phyloP scores from a whole-genome alignment of 805 yeast species.

The Saccharomyces kudriavzevii region DNA sequence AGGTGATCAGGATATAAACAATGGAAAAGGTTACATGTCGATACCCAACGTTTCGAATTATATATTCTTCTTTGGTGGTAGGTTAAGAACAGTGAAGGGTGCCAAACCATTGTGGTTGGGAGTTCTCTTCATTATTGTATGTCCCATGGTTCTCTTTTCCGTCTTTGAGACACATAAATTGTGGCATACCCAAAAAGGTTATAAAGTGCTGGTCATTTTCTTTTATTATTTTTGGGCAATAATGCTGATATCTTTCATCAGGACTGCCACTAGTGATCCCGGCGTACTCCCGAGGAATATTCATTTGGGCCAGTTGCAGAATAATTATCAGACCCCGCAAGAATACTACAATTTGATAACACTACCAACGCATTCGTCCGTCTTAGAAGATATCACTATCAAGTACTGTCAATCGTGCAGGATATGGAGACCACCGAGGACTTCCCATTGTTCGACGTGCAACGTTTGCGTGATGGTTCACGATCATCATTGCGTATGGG shows the following conservation, averaged over 20 bases:
- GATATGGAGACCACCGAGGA: slow-evolving; percentile 69
- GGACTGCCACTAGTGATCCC: slow-evolving; percentile 56
- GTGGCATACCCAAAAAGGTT: slow-evolving; percentile 19
- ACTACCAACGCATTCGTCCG: slow-evolving; percentile 35
- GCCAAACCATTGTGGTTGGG: slow-evolving; percentile 35
- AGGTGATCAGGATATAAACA: slow-evolving; percentile 12
- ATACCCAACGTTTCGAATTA: slow-evolving; percentile 30
- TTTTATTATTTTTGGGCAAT: slow-evolving; percentile 53
- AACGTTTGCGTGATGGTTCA: slow-evolving; percentile 52
- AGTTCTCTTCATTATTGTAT: slow-evolving; percentile 30
- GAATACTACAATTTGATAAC: slow-evolving; percentile 48
- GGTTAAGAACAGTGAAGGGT: slow-evolving; percentile 40
- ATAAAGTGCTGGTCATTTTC: slow-evolving; percentile 35
- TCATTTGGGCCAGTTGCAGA: slow-evolving; percentile 40
- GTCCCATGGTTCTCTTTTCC: slow-evolving; percentile 48
- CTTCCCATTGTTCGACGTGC: slow-evolving; percentile 69
- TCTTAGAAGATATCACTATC: slow-evolving; percentile 22
- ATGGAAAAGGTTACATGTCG: slow-evolving; percentile 14
- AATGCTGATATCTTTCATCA: slow-evolving; percentile 40
- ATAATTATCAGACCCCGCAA: slow-evolving; percentile 38
- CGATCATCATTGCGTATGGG: slow-evolving; percentile 65
- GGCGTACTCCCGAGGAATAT: slow-evolving; percentile 62
- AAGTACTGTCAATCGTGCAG: slow-evolving; percentile 59
- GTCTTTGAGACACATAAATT: slow-evolving; percentile 34
- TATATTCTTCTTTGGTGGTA: slow-evolving; percentile 58